Evolutionary conservation across 306 rosid species (phyloP), one percentile per base, ranked within the genome.

Genomic region (Lathyrus sativus): DNA sequence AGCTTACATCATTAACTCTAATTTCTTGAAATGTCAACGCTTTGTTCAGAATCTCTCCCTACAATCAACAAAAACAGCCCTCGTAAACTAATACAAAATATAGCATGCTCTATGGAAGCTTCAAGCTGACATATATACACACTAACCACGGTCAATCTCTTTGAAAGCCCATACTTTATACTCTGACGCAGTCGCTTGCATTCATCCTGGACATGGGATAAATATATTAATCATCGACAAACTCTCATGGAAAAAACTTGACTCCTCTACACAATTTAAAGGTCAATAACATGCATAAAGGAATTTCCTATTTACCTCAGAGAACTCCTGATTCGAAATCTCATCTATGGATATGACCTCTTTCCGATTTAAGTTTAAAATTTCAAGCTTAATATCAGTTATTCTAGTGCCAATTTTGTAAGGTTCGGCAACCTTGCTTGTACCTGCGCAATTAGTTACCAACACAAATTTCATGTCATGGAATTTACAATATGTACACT

Each of bases 291-390:
- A 77, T 8, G 33, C 57, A 49, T 5, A 50, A 42, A 70, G 74
- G 53, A 18, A 35, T 13, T 79, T 65, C 74, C 12, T 29, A 56
- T 70, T 79, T 71, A 95, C 99, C 97, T 87, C 92, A 3, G 90
- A 81, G 79, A 95, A 95, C 63, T 81, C 95, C 78, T 90, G 89
- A 83, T 95, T 79, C 10, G 99, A 90, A 79, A 90, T 82, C 79
- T 83, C 90, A 28, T 83, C 86, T 56, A 95, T 85, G 22, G 90
- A 70, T 79, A 95, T 76, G 67, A 81, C 75, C 75, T 95, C 97
- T 73, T 78, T 88, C 84, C 85, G 87, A 80, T 88, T 86, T 79
- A 95, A 78, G 82, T 95, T 95, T 70, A 81, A 78, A 68, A 95
- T 85, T 75, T 90, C 99, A 81, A 95, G 96, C 87, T 76, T 80